A percentile compares a stretch with the other conserved stretches of the same genome.
Evolutionary conservation across 2,329 filamentous ascomycete species (phyloP).

Genomic region (Apiospora koreana): DNA sequence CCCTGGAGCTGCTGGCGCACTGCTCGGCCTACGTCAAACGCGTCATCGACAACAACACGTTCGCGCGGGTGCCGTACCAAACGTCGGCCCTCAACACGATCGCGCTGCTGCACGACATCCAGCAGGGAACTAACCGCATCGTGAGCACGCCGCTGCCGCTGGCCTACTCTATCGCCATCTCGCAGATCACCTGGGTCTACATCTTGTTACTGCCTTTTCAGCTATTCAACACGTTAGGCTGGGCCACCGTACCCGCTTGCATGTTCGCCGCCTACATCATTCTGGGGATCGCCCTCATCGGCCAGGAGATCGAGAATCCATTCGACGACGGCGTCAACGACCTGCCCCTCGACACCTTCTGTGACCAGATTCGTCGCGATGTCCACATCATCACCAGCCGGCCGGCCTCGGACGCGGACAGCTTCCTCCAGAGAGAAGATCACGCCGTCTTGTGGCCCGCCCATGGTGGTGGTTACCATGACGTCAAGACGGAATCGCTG

Average conservation of each 20-base stretch:
- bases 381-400: constrained; percentile 79
- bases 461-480: background rate
- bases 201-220: constrained; percentile 82
- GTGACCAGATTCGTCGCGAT: constrained; percentile 72
- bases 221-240: constrained; percentile 62
- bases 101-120: constrained; percentile 67
- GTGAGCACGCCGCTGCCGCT: constrained; percentile 80
- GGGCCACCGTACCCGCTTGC: constrained; percentile 77
- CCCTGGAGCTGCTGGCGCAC: constrained; percentile 77
- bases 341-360: constrained; percentile 74
- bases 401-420: constrained; percentile 82
- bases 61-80: constrained; percentile 62
- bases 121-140: constrained; percentile 74
- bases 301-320: constrained; percentile 81
- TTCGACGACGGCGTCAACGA: constrained; percentile 86
- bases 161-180: constrained; percentile 82
- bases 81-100: constrained; percentile 57
- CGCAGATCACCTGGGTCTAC: constrained; percentile 85
- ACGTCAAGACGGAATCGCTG: background rate
- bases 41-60: constrained; percentile 55
- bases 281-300: constrained; percentile 72
- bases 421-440: constrained; percentile 51
- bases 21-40: constrained; percentile 68
- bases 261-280: constrained; percentile 79
- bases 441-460: background rate